Evolutionary conservation across 2,329 filamentous ascomycete genomes (phyloP), one percentile per base, ranked within the genome.

Genomic region (Penicillium sp.): DNA sequence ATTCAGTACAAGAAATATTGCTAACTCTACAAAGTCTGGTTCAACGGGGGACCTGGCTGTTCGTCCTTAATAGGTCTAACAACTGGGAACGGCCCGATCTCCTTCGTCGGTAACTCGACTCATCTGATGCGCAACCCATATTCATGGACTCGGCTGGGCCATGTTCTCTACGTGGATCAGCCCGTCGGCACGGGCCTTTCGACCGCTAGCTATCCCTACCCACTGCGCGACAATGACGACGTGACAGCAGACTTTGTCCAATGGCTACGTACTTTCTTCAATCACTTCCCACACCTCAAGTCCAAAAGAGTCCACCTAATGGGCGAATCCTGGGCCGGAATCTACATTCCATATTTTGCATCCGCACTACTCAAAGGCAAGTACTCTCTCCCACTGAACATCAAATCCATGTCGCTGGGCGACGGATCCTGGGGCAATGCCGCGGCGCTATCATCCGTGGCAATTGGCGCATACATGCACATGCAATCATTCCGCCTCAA

Each of bases 281-380:
- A 44, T 3, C 31, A 58, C 9, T 71, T 73, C 50, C 65, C 68
- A 2, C 57, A 68, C 20, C 55, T 71, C 2, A 53, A 61, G n/a
- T 56, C 58, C 3, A 70, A 70, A 48, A 62, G 63, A 9, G 61
- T 69, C 1, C 66, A 72, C 50, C 27, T 73, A n/a, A 67, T 71
- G 44, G 70, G 69, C n/a, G 68, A 73, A 51, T 71, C 69, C 9
- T 72, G 70, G 50, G 69, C 66, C 6, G 70, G 70, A 0, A 65
- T 72, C 40, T 72, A 70, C 48, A 63, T 74, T 22, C 70, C 71
- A 1, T 71, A 73, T 25, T 66, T 74, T 38, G 65, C 69, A 18
- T 56, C 60, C 5, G 62, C 62, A 10, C 62, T 74, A 18, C 45
- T 72, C 14, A 49, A 64, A 6, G 63, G 66, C 49, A 56, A 63